Conservation (phyloP, 192 early-diverging fungal species). For the Mycoemilia scoparia region DNA sequence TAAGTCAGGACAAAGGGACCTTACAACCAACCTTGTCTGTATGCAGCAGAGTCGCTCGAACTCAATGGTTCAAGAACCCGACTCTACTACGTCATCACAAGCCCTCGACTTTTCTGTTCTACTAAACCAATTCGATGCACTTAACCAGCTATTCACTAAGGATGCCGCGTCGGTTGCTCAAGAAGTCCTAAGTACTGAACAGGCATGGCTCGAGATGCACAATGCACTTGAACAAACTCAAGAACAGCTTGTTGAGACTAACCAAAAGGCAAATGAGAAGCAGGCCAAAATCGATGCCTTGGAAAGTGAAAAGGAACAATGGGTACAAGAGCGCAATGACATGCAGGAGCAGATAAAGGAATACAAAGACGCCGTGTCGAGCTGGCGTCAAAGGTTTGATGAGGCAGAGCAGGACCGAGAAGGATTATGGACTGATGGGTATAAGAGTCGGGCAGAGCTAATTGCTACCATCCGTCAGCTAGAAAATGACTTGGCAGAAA, state of each 20-base stretch:
- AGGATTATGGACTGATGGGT: constrained; percentile 17
- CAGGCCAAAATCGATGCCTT: constrained; percentile 7
- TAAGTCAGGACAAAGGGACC: too few relatives aligned
- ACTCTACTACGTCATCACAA: too few relatives aligned
- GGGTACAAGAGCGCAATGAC: constrained; percentile 21
- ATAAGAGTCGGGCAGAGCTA: constrained; percentile 16
- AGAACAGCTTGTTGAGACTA: constrained; percentile 6
- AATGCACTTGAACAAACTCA: constrained; percentile 8
- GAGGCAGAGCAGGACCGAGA: constrained; percentile 18
- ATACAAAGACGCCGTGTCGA: constrained; percentile 8
- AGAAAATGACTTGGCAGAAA: constrained; percentile 8
- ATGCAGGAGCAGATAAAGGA: constrained; percentile 12
- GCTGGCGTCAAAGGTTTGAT: constrained; percentile 20
- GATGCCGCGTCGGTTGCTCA: constrained; percentile 14
- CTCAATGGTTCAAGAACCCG: too few relatives aligned
- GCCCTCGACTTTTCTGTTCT: constrained; percentile 10
- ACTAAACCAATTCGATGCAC: constrained; percentile 15
- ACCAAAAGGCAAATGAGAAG: constrained; percentile 8
- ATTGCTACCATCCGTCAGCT: constrained; percentile 9
- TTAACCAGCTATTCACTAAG: constrained; percentile 14
- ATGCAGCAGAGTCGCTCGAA: too few relatives aligned
- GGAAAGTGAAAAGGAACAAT: constrained; percentile 12
- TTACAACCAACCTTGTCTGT: too few relatives aligned
- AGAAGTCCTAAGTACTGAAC: constrained; percentile 16
- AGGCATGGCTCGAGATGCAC: constrained; percentile 15